phyloP scores from a whole-genome alignment of 768 basidiomycete genomes.

The Boletus reticulatus region DNA sequence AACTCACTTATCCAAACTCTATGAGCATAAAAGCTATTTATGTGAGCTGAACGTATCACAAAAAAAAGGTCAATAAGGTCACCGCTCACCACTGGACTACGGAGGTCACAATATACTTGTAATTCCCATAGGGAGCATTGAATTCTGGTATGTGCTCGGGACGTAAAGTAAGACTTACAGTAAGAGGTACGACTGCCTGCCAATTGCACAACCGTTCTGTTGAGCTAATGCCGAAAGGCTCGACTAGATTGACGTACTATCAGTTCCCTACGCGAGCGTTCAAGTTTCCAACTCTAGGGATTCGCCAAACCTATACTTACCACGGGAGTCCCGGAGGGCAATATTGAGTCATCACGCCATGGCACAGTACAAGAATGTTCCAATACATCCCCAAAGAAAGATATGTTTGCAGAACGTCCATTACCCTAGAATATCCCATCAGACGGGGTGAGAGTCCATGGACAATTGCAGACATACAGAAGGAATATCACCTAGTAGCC shows the following conservation, averaged over 20 bases:
- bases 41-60: neutral
- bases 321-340: neutral
- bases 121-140: neutral
- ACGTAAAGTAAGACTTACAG: neutral
- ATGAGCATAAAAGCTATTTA: constrained; percentile 10
- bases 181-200: neutral
- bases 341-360: neutral
- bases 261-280: neutral
- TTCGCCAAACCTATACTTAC: neutral
- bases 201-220: neutral
- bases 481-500: neutral
- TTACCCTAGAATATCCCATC: neutral
- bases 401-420: constrained; percentile 3
- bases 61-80: neutral
- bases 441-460: neutral
- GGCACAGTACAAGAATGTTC: neutral
- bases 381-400: neutral
- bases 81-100: constrained; percentile 11
- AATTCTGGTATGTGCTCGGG: too few relatives aligned
- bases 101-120: constrained; percentile 4
- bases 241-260: neutral
- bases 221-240: neutral
- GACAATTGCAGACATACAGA: neutral
- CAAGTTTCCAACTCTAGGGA: neutral
- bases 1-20: constrained; percentile 15